Conservation (phyloP, 139 green algal genomes). For the Volvox reticuliferus region DNA sequence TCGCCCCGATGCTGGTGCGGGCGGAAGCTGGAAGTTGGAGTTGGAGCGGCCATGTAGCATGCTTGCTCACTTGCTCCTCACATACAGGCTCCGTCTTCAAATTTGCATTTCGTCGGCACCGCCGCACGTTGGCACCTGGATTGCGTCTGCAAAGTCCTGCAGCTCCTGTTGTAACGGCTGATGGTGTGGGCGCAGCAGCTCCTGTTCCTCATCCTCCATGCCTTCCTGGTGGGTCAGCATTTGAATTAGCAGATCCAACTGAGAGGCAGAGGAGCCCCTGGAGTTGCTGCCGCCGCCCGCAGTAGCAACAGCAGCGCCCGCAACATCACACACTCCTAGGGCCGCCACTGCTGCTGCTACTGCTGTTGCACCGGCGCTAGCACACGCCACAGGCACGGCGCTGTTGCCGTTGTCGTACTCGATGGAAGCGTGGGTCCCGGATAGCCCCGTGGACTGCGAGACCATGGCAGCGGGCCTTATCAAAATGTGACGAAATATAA, state of each 20-base stretch:
- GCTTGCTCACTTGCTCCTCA: no score
- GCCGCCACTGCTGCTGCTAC: neutral
- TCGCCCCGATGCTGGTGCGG: no score
- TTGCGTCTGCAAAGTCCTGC: neutral
- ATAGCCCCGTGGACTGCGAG: conserved; percentile 6
- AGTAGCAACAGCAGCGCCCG: neutral
- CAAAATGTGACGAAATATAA: no score
- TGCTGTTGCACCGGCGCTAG: neutral
- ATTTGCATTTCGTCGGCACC: neutral
- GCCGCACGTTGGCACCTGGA: neutral
- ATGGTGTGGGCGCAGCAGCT: neutral
- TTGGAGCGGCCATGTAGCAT: no score
- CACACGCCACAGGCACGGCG: no score
- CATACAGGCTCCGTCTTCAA: no score
- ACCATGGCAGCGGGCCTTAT: neutral
- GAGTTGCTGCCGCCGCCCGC: neutral
- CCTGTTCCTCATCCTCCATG: conserved; percentile 2
- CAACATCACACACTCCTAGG: neutral
- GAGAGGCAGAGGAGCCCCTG: neutral
- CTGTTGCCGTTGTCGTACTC: neutral
- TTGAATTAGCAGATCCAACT: neutral
- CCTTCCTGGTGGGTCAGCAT: neutral
- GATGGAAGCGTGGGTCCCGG: neutral
- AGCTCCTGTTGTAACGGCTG: neutral
- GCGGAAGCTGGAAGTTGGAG: no score